Evolutionary conservation across 225 moss, liverwort and hornwort genomes (phyloP), one percentile per base, ranked within the genome.

Genomic region (Ulota crispa): DNA sequence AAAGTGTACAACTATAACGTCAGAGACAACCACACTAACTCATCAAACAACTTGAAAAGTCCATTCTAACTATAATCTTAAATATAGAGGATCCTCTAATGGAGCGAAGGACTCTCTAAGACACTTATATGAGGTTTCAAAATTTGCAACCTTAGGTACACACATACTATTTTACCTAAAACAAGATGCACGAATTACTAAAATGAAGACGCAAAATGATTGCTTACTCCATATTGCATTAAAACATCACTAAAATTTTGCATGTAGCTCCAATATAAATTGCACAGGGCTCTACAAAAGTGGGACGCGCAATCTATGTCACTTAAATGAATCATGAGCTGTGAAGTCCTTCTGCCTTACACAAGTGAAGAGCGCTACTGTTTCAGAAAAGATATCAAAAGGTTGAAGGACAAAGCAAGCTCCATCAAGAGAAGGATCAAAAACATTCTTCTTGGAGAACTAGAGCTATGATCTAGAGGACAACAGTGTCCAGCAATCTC

Each of bases 1-100:
- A 64, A 78, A 78, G 75, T 18, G 65, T 50, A 79, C 42, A 60
- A 77, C 73, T 45, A 54, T 10, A 47, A 77, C 13, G 78, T 84
- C 70, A 82, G 63, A 67, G 56, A 76, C 52, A 75, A 74, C 15
- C 57, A 63, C 70, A 73, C 21, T 11, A 76, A 32, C 23, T 11
- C 16, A 77, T 52, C 62, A 77, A 77, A 68, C 8, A 68, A 80
- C 68, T 83, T 61, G 1, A 68, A 64, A 68, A 43, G 50, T 9
- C 42, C 60, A 66, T 1, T 45, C 7, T 55, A 13, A 5, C 30
- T 54, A 59, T 1, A 18, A 47, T 50, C 45, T 70, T 15, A 31
- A 34, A 43, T 2, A 37, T 31, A 64, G 37, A 78, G 37, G 52
- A 81, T 52, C 78, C 20, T 72, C 30, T 24, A 78, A 45, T 61